A percentile compares a stretch with the other conserved stretches of the same genome.
Conservation (phyloP, 169 alveolate species). For the Plasmodium chabaudi region DNA sequence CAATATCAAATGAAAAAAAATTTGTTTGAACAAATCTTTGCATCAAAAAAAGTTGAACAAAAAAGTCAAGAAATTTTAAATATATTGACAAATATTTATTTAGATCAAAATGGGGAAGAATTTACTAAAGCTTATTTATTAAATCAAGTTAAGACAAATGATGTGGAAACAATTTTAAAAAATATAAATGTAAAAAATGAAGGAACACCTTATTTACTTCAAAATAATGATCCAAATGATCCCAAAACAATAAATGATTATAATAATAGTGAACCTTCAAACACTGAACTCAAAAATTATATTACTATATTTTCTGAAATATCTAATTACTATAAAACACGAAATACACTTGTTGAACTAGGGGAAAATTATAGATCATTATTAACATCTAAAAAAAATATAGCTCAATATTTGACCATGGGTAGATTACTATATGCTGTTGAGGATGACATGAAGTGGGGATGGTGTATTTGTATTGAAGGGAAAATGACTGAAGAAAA, state of each 20-base stretch:
- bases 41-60: conserved; percentile 84
- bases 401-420: conserved; percentile 87
- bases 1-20: conserved; percentile 95
- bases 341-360: conserved; percentile 30
- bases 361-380: conserved; percentile 64
- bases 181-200: background rate
- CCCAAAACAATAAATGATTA: background rate
- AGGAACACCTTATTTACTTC: background rate
- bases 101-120: conserved; percentile 80
- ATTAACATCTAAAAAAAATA: conserved; percentile 80
- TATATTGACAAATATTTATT: conserved; percentile 5
- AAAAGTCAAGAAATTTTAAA: conserved; percentile 77
- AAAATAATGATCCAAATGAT: background rate
- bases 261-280: background rate
- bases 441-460: conserved; percentile 84
- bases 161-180: background rate
- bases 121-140: conserved; percentile 78
- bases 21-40: conserved; percentile 81
- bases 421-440: conserved; percentile 91
- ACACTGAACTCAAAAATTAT: conserved; percentile 60
- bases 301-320: conserved; percentile 38
- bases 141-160: conserved; percentile 75
- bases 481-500: conserved; percentile 76
- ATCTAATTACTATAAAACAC: conserved; percentile 56
- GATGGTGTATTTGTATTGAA: conserved; percentile 85